Evolutionary conservation across 768 basidiomycete genomes (phyloP).

Genomic region (Porphyrellus cyaneotinctus): DNA sequence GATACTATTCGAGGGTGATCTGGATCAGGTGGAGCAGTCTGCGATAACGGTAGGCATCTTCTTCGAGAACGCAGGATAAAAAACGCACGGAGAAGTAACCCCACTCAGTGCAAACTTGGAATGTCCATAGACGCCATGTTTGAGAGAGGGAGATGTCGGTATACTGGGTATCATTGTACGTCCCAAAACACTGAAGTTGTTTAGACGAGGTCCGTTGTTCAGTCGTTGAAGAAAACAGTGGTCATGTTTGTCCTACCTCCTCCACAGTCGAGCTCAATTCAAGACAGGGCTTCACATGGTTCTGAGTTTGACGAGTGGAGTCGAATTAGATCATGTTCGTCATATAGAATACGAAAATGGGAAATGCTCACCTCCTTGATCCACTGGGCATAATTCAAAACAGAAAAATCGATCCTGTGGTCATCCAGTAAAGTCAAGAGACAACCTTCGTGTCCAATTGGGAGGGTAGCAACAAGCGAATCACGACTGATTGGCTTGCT

Average conservation of each 20-base stretch:
- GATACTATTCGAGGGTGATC: slow-evolving; percentile 76
- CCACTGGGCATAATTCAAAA: slow-evolving; percentile 73
- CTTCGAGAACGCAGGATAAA: neutral
- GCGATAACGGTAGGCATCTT: neutral
- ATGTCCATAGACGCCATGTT: slow-evolving; percentile 83
- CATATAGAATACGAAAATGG: too few relatives aligned
- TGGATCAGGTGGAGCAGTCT: slow-evolving; percentile 75
- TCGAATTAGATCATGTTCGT: too few relatives aligned
- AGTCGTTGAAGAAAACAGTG: neutral
- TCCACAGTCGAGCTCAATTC: slow-evolving; percentile 40
- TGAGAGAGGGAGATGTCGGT: slow-evolving; percentile 58
- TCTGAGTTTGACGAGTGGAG: slow-evolving; percentile 30
- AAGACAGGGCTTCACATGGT: slow-evolving; percentile 57
- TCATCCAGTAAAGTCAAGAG: slow-evolving; percentile 45
- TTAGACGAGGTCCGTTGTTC: neutral
- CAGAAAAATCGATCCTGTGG: slow-evolving; percentile 50
- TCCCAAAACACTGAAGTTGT: slow-evolving; percentile 74
- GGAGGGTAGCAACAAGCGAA: slow-evolving; percentile 34
- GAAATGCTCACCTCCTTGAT: slow-evolving; percentile 69
- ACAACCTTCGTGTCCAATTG: slow-evolving; percentile 46
- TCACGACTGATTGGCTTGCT: slow-evolving; percentile 39
- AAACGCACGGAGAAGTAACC: slow-evolving; percentile 78
- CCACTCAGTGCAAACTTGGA: slow-evolving; percentile 95
- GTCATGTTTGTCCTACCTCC: slow-evolving; percentile 36
- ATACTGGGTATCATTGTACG: slow-evolving; percentile 66